Evolutionary conservation across 2,329 filamentous ascomycete genomes (phyloP).

Genomic region (Pseudohalonectria lignicola): DNA sequence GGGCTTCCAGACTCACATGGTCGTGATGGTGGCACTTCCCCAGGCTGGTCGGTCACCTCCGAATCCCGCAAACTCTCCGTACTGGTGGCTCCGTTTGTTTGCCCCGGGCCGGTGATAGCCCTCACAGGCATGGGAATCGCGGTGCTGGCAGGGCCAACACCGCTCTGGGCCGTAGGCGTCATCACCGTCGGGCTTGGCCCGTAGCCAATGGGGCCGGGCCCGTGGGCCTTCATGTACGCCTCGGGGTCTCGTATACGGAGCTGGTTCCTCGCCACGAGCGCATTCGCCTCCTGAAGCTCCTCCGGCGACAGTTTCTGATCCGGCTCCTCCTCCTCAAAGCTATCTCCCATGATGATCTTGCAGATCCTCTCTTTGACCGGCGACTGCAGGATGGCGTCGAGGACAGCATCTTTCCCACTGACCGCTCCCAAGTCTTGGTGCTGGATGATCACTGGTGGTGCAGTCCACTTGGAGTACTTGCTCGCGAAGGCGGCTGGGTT

Average conservation of each 20-base stretch:
- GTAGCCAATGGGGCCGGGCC: too few relatives aligned
- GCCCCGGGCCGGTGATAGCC: too few relatives aligned
- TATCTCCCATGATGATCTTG: slow-evolving; percentile 56
- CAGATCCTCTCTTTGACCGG: slow-evolving; percentile 29
- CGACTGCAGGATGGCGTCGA: slow-evolving; percentile 36
- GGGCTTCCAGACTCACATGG: too few relatives aligned
- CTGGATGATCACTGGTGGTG: slow-evolving; percentile 38
- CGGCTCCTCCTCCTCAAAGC: slow-evolving; percentile 59
- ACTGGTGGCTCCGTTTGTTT: too few relatives aligned
- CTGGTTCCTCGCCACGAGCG: slow-evolving; percentile 17
- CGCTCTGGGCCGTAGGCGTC: too few relatives aligned
- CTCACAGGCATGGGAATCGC: too few relatives aligned
- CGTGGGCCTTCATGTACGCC: neutral
- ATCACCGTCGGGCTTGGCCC: neutral
- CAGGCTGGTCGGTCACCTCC: too few relatives aligned
- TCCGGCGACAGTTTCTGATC: slow-evolving; percentile 47
- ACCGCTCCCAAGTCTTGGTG: slow-evolving; percentile 32
- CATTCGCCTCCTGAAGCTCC: slow-evolving; percentile 44
- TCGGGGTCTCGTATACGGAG: slow-evolving; percentile 6
- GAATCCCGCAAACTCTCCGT: too few relatives aligned
- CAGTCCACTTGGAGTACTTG: slow-evolving; percentile 46
- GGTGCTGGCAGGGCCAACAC: neutral
- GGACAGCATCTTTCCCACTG: slow-evolving; percentile 54
- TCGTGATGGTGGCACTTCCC: too few relatives aligned
- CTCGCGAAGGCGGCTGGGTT: slow-evolving; percentile 59